Evolutionary conservation across 2,329 filamentous ascomycete species (phyloP), one percentile per base, ranked within the genome.

Genomic region (Trichophyton equinum): DNA sequence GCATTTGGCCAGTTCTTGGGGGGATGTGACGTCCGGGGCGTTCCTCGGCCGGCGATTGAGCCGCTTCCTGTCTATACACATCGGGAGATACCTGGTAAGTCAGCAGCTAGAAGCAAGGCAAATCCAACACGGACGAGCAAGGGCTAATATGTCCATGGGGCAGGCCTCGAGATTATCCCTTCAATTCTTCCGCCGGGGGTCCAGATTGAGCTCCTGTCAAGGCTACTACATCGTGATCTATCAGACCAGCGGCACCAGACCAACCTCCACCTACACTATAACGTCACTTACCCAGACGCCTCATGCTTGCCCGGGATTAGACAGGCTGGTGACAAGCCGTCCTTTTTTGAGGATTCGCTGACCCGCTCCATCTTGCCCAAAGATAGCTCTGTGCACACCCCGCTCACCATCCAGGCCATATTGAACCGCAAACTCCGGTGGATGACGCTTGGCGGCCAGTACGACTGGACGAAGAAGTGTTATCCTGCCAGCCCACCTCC

Each of bases 381-480:
- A 60, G 85, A 95, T 67, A 78, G 87, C 0, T 65, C 72, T 0
- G 74, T 91, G n/a, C 91, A 96, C 74, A 88, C 86, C 63, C 80
- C 89, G 1, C 77, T 96, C 8, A 81, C 82, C 1, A 78, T 88
- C 59, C 78, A 82, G 57, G 85, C 86, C 68, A 83, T 92, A 33
- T 78, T 97, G 49, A 82, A 85, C 61, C 87, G 86, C 64, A 91
- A 89, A 64, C 81, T 97, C 25, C 89, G 92, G 66, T 99, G 94
- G 94, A 83, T 95, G 47, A 97, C 92, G 0, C 82, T 99, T 2
- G 94, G 94, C 57, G 92, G 91, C 0, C 94, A 97, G 72, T 97
- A 97, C 73, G 89, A 97, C 76, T 97, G 92, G 94, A 95, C 91
- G 0, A 82, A 84, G 61, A 91, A 95, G 66, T 76, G 83, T 11